Percentiles rank a stretch among this genome's conserved stretches.
These are phyloP conservation scores for Coemansia pectinata DNA, from an alignment of 192 early-diverging fungal genomes.

Conservation along the genomic window DNA sequence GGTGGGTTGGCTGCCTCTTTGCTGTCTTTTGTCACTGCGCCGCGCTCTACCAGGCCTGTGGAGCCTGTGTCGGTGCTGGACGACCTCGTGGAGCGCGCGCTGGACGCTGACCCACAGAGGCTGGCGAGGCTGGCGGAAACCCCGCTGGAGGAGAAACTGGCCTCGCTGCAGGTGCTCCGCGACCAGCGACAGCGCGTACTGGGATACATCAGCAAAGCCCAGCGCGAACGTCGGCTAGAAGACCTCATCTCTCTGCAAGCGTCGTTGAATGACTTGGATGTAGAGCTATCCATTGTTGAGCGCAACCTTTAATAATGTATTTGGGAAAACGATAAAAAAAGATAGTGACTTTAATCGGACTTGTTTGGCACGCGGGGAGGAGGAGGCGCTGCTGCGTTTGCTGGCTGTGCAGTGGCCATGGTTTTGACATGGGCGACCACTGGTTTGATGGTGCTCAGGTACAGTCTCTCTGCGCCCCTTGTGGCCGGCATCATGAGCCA, in stretches of 20 bases:
- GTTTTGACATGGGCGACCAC: conserved; percentile 57
- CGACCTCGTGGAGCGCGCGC: conserved; percentile 7
- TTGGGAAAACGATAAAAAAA: not conserved
- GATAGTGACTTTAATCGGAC: not conserved
- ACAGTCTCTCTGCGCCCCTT: conserved; percentile 79
- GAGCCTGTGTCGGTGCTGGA: not conserved
- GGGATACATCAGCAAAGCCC: conserved; percentile 67
- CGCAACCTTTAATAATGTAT: conserved; percentile 17
- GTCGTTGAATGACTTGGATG: conserved; percentile 65
- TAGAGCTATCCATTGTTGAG: conserved; percentile 60
- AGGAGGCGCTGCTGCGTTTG: no score
- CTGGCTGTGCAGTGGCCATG: not conserved
- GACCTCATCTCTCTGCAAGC: conserved; percentile 66
- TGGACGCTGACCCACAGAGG: conserved; percentile 21
- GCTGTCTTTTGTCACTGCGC: conserved; percentile 17
- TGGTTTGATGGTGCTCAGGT: conserved; percentile 73
- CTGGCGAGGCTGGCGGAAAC: conserved; percentile 18
- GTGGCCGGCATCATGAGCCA: conserved; percentile 81
- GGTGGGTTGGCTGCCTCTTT: conserved; percentile 26
- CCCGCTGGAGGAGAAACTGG: conserved; percentile 31
- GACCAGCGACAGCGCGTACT: conserved; percentile 68
- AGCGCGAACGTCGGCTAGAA: conserved; percentile 66
- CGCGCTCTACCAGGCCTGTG: not conserved
- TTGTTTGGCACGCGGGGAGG: no score
- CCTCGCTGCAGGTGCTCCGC: conserved; percentile 59